phyloP scores from a whole-genome alignment of 768 basidiomycete species.

The Cubamyces sp. region DNA sequence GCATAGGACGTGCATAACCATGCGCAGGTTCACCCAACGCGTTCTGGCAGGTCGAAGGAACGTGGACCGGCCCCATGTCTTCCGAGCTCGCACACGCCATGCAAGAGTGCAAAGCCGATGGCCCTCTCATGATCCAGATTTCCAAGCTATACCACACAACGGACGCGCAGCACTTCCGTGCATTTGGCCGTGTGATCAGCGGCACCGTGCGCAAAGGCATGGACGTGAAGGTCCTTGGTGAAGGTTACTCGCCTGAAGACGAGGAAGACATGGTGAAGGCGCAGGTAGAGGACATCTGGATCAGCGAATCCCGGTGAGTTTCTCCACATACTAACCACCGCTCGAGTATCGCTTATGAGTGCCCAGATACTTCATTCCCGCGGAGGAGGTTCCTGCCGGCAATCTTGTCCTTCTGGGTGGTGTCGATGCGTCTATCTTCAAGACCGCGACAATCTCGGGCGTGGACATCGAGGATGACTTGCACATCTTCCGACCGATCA shows the following conservation, averaged over 20 bases:
- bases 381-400: slow-evolving; percentile 87
- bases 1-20: background rate
- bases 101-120: slow-evolving; percentile 80
- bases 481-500: slow-evolving; percentile 94
- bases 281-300: slow-evolving; percentile 85
- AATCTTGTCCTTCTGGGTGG: slow-evolving; percentile 93
- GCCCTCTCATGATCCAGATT: slow-evolving; percentile 91
- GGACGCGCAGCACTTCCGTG: slow-evolving; percentile 95
- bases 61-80: slow-evolving; percentile 88
- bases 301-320: slow-evolving; percentile 83
- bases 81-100: slow-evolving; percentile 79
- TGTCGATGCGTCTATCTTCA: slow-evolving; percentile 92
- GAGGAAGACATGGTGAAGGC: slow-evolving; percentile 97
- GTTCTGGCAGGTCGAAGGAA: slow-evolving; percentile 68
- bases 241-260: slow-evolving; percentile 98
- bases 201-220: slow-evolving; percentile 86
- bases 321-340: background rate
- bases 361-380: slow-evolving; percentile 84
- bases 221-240: slow-evolving; percentile 94
- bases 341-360: background rate
- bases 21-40: background rate
- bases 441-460: slow-evolving; percentile 87
- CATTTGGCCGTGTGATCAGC: slow-evolving; percentile 92
- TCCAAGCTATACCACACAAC: slow-evolving; percentile 96
- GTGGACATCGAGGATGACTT: slow-evolving; percentile 81